Conservation (phyloP, 2,329 filamentous ascomycete species). For the Botrytis pseudocinerea region DNA sequence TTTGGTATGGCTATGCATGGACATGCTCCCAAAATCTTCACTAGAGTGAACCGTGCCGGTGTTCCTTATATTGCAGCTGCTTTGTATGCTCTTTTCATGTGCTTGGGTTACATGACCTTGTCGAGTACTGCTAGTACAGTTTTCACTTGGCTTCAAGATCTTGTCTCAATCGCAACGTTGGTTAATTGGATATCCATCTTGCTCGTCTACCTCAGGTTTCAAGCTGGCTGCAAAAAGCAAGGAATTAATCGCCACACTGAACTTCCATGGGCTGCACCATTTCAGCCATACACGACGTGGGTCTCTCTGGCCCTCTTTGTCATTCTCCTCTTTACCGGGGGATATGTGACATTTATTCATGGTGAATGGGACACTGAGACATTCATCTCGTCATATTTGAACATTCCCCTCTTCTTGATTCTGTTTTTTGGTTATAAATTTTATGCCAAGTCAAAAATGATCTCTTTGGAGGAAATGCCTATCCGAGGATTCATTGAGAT, state of each 20-base stretch:
- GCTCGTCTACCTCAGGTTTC: constrained; percentile 60
- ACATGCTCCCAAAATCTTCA: constrained; percentile 56
- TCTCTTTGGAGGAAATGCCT: constrained; percentile 44
- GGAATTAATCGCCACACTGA: constrained; percentile 48
- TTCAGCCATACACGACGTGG: constrained; percentile 55
- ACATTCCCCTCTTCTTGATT: constrained; percentile 46
- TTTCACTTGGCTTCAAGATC: constrained; percentile 64
- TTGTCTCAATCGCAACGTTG: constrained; percentile 63
- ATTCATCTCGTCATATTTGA: constrained; percentile 64
- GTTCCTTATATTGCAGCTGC: constrained; percentile 56
- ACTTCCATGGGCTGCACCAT: constrained; percentile 58
- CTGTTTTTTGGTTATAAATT: constrained; percentile 55
- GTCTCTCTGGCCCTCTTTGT: constrained; percentile 59
- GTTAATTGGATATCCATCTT: constrained; percentile 63
- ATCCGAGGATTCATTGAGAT: constrained; percentile 44
- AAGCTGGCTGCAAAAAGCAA: constrained; percentile 56
- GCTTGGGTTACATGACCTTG: constrained; percentile 69
- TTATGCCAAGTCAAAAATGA: constrained; percentile 49
- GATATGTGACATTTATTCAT: constrained; percentile 62
- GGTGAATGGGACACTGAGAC: constrained; percentile 58
- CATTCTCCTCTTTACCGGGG: constrained; percentile 68
- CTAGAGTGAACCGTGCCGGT: constrained; percentile 57
- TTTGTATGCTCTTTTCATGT: constrained; percentile 57
- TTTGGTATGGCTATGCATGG: constrained; percentile 55
- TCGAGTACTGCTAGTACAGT: constrained; percentile 57